These are phyloP conservation scores for rapeseed (Brassica napus) DNA, from an alignment of 345 rosid genomes.

Conservation along the genomic window DNA sequence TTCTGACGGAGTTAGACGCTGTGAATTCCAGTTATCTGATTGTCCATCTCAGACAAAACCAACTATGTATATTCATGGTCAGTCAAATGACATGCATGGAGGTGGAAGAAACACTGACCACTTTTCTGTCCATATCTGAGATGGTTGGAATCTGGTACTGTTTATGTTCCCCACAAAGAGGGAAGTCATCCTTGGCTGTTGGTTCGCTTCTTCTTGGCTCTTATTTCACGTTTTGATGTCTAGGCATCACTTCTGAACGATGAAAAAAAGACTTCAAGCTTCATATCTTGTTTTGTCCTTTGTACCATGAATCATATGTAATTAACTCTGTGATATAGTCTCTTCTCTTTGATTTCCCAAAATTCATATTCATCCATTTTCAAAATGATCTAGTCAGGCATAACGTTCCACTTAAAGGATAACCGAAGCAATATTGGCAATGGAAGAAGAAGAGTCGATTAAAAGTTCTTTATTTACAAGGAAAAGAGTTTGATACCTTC, in stretches of 20 bases:
- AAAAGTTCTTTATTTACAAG: no score
- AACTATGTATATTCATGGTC: constrained; percentile 23
- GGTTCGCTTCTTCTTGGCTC: constrained; percentile 13
- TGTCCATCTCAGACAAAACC: constrained; percentile 38
- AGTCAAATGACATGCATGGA: constrained; percentile 37
- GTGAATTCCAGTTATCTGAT: not conserved
- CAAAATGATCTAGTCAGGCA: not conserved
- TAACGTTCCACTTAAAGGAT: no score
- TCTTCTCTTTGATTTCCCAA: not conserved
- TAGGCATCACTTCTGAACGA: not conserved
- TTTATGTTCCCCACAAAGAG: constrained; percentile 45
- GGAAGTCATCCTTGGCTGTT: constrained; percentile 96
- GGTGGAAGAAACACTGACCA: constrained; percentile 42
- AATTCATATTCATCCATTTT: not conserved
- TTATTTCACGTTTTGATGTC: constrained; percentile 13
- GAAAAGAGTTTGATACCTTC: no score
- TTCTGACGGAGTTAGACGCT: constrained; percentile 28
- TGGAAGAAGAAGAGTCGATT: no score
- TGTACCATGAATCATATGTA: constrained; percentile 13
- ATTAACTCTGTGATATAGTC: not conserved
- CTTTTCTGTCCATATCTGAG: constrained; percentile 40
- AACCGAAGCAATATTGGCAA: no score
- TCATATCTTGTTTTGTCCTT: not conserved
- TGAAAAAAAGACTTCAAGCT: not conserved
- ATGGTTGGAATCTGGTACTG: constrained; percentile 37